Conservation (phyloP, 495 filamentous ascomycete genomes). For the Xylaria palmicola region DNA sequence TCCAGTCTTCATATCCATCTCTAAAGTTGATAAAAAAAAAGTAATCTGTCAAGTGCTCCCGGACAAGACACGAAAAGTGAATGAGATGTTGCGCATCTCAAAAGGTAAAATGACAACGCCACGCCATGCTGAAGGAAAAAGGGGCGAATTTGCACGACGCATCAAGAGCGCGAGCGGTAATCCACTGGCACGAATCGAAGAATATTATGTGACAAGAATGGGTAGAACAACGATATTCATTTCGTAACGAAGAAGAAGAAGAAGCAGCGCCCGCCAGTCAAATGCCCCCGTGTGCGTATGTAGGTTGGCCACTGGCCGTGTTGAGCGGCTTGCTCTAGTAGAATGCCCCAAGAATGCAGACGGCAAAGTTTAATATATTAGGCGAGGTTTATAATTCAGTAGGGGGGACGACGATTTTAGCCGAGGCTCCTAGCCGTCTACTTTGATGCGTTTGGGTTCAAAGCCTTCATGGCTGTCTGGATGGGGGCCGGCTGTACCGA, state of each 20-base stretch:
- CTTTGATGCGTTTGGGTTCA: constrained; percentile 46
- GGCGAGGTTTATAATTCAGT: neutral
- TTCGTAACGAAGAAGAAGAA: too few species aligned
- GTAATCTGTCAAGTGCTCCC: constrained; percentile 7
- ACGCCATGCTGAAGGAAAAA: constrained; percentile 30
- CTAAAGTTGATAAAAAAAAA: constrained; percentile 19
- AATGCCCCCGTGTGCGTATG: constrained; percentile 20
- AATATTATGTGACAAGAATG: constrained; percentile 21
- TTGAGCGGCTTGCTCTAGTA: neutral
- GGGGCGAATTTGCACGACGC: constrained; percentile 24
- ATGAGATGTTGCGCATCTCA: constrained; percentile 20
- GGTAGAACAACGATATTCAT: constrained; percentile 15
- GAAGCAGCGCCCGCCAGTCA: neutral
- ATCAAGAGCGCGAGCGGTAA: constrained; percentile 21
- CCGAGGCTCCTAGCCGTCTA: constrained; percentile 32
- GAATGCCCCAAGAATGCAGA: neutral
- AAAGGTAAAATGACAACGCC: constrained; percentile 25
- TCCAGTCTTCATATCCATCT: constrained; percentile 32
- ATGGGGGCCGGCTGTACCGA: constrained; percentile 30
- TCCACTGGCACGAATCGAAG: constrained; percentile 17
- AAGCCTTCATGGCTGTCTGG: constrained; percentile 35
- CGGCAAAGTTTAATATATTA: neutral
- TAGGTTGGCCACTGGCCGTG: constrained; percentile 18
- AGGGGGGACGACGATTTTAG: neutral
- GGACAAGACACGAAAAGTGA: constrained; percentile 14